A percentile compares a stretch with the other conserved stretches of the same genome.
Conservation (phyloP, 805 yeast genomes). For the Pichia phayaonensis region DNA sequence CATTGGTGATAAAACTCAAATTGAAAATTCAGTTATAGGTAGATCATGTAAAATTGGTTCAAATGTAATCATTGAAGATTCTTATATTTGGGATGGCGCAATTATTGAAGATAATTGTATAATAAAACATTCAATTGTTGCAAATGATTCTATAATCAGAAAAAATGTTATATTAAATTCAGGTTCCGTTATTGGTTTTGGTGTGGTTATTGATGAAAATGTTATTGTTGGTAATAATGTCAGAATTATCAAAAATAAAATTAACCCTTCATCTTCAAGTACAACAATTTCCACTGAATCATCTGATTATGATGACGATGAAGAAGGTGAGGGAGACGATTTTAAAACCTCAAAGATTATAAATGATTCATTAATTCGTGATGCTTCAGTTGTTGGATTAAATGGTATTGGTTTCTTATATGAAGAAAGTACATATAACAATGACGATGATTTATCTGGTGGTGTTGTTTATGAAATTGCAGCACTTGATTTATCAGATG, state of each 20-base stretch:
- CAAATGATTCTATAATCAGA: constrained; percentile 52
- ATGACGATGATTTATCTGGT: constrained; percentile 29
- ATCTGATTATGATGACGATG: neutral
- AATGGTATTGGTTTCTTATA: constrained; percentile 46
- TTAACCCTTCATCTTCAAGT: constrained; percentile 20
- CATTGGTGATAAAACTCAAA: constrained; percentile 66
- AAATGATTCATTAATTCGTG: constrained; percentile 15
- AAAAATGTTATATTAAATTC: constrained; percentile 43
- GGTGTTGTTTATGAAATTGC: constrained; percentile 39
- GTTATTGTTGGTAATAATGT: constrained; percentile 42
- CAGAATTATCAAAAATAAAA: constrained; percentile 44
- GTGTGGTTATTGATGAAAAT: constrained; percentile 55
- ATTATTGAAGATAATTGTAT: constrained; percentile 56
- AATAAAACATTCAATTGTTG: constrained; percentile 62
- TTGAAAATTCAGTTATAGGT: constrained; percentile 75
- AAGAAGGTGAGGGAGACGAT: constrained; percentile 5
- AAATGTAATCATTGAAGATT: constrained; percentile 59
- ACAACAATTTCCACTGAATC: constrained; percentile 11
- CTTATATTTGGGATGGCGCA: constrained; percentile 85
- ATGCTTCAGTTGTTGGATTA: constrained; percentile 35
- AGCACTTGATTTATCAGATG: constrained; percentile 42
- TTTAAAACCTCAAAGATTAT: constrained; percentile 6
- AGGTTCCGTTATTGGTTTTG: constrained; percentile 76
- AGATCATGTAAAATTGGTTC: constrained; percentile 79
- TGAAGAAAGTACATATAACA: constrained; percentile 43